A percentile compares a stretch with the other conserved stretches of the same genome.
These are phyloP conservation scores for Sclerotinia subarctica DNA, from an alignment of 2,329 filamentous ascomycete genomes.

Conservation along the genomic window DNA sequence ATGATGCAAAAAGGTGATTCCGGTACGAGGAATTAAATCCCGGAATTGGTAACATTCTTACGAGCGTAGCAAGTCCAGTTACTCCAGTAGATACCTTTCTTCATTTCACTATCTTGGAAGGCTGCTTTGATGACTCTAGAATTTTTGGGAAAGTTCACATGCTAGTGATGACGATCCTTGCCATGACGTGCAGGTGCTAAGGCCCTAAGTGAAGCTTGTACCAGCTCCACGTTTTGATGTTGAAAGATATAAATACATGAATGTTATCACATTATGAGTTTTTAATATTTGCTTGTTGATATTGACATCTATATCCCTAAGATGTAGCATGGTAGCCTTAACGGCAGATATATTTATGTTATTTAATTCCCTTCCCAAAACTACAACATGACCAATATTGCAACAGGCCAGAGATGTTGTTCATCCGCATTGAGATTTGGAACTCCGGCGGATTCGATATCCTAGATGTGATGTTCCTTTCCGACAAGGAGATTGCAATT, in stretches of 20 bases:
- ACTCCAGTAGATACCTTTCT: too few species aligned
- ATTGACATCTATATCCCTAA: not conserved
- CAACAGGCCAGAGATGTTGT: not conserved
- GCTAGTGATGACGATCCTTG: not conserved
- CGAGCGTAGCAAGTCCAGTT: too few species aligned
- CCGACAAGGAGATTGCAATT: not conserved
- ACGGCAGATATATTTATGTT: not conserved
- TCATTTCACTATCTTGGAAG: not conserved
- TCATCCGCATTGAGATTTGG: not conserved
- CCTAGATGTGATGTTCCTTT: not conserved
- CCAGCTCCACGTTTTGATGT: not conserved
- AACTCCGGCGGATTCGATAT: not conserved
- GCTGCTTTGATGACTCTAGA: not conserved
- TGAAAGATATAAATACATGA: too few species aligned
- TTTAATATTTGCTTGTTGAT: not conserved
- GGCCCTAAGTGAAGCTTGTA: not conserved
- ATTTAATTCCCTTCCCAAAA: not conserved
- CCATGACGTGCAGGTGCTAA: constrained; percentile 1
- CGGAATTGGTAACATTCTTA: too few species aligned
- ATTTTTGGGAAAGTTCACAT: not conserved
- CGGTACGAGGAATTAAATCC: too few species aligned
- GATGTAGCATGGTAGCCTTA: not conserved
- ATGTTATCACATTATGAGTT: not conserved
- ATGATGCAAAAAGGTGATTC: too few species aligned
- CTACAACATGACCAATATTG: not conserved